A percentile compares a stretch with the other conserved stretches of the same genome.
Evolutionary conservation across 2,329 filamentous ascomycete species (phyloP).

Genomic region (Penicillium sp.): DNA sequence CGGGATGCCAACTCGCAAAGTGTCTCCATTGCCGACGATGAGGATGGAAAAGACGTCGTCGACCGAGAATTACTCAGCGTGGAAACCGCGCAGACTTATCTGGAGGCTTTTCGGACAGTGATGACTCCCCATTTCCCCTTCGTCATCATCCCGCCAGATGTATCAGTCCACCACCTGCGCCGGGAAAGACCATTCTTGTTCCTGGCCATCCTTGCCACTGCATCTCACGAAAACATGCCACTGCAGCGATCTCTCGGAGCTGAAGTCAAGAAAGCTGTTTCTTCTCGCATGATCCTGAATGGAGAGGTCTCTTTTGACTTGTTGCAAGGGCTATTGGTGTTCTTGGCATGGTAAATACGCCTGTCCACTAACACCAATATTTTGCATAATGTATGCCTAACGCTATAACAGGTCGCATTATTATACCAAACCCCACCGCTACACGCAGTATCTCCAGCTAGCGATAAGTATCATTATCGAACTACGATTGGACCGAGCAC

Average conservation of each 20-base stretch:
- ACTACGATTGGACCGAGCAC: slow-evolving; percentile 29
- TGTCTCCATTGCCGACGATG: not conserved
- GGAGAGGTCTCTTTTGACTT: slow-evolving; percentile 39
- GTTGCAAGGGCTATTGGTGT: slow-evolving; percentile 41
- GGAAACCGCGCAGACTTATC: slow-evolving; percentile 21
- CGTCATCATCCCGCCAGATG: slow-evolving; percentile 29
- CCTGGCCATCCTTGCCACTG: slow-evolving; percentile 32
- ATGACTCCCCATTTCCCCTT: slow-evolving; percentile 43
- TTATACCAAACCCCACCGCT: slow-evolving; percentile 32
- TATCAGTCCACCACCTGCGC: slow-evolving; percentile 28
- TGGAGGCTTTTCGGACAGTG: slow-evolving; percentile 32
- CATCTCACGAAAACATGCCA: slow-evolving; percentile 33
- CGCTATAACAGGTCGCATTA: slow-evolving; percentile 31
- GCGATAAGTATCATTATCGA: slow-evolving; percentile 38
- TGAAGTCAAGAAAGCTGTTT: slow-evolving; percentile 32
- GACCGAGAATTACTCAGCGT: slow-evolving; percentile 16
- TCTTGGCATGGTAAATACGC: slow-evolving; percentile 33
- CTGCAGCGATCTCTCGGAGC: slow-evolving; percentile 28
- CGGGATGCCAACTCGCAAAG: not conserved
- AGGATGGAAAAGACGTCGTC: slow-evolving; percentile 17
- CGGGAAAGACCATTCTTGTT: slow-evolving; percentile 36
- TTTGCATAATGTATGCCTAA: no score
- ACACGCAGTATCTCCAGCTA: slow-evolving; percentile 36
- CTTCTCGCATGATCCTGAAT: slow-evolving; percentile 26
- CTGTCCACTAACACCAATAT: no score